Percentiles rank a stretch among this genome's conserved stretches.
Evolutionary conservation across 2,329 filamentous ascomycete species (phyloP).

Genomic region (Chaetoscypha palmicola): DNA sequence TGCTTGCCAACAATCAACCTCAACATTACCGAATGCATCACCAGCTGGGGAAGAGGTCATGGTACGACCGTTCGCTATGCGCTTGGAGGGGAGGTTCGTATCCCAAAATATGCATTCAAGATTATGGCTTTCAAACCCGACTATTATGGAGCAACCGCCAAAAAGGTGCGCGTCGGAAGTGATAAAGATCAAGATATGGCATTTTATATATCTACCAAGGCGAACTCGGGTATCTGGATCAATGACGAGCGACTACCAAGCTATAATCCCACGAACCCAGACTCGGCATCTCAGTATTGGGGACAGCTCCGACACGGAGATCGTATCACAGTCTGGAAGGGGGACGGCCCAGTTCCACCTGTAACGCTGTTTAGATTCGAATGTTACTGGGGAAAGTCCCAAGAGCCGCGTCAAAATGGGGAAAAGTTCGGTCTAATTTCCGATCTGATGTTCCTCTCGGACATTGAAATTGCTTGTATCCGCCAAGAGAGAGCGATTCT

Average conservation of each 20-base stretch:
- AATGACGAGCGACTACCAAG: conserved; percentile 63
- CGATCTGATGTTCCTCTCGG: conserved; percentile 15
- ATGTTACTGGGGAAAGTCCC: conserved; percentile 28
- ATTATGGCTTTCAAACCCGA: conserved; percentile 66
- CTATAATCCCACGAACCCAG: conserved; percentile 46
- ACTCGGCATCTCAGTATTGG: conserved; percentile 47
- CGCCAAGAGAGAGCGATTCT: conserved; percentile 19
- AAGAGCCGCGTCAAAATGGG: conserved; percentile 12
- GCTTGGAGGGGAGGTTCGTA: conserved; percentile 55
- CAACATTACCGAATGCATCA: conserved; percentile 57
- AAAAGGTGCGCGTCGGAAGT: conserved; percentile 10
- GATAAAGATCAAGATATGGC: conserved; percentile 36
- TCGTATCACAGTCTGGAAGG: conserved; percentile 63
- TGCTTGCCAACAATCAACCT: conserved; percentile 56
- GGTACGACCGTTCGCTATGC: conserved; percentile 63
- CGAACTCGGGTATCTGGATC: conserved; percentile 66
- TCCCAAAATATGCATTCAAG: conserved; percentile 78
- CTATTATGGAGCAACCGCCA: conserved; percentile 54
- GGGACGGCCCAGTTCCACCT: conserved; percentile 32
- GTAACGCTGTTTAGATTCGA: conserved; percentile 26
- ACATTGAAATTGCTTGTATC: conserved; percentile 23
- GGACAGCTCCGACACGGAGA: conserved; percentile 72
- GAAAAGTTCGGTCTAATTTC: conserved; percentile 20
- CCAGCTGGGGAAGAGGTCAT: conserved; percentile 69
- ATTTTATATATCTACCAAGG: conserved; percentile 74